A percentile compares a stretch with the other conserved stretches of the same genome.
These are phyloP conservation scores for Penicillium cinerascens DNA, from an alignment of 495 filamentous ascomycete species.

Conservation along the genomic window DNA sequence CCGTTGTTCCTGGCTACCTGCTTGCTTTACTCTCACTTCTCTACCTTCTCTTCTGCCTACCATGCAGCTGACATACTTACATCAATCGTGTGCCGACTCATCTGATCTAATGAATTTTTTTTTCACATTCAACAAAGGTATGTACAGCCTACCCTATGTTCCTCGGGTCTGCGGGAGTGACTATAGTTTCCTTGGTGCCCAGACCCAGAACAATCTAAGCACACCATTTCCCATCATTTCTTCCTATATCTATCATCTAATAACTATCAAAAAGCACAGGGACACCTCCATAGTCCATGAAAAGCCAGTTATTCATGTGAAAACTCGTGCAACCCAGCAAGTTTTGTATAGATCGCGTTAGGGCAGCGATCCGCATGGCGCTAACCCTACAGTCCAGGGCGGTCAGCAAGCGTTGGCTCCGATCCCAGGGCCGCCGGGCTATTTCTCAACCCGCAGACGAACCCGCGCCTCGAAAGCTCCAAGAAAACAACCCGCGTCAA, in stretches of 20 bases:
- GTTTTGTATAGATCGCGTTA: slow-evolving; percentile 8
- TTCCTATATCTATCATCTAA: neutral
- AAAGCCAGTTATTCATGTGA: neutral
- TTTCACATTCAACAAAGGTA: neutral
- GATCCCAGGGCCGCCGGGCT: slow-evolving; percentile 8
- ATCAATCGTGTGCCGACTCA: neutral
- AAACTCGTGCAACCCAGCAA: neutral
- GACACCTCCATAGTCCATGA: no score
- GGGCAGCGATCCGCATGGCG: slow-evolving; percentile 16
- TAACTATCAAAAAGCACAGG: no score
- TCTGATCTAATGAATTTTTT: neutral
- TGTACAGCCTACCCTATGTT: neutral
- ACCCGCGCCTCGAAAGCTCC: slow-evolving; percentile 14
- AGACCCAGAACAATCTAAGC: neutral
- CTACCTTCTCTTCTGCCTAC: neutral
- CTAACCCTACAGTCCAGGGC: slow-evolving; percentile 22
- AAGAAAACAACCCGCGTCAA: slow-evolving; percentile 12
- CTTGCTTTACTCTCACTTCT: neutral
- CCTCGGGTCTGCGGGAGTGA: no score
- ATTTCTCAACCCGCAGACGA: slow-evolving; percentile 16
- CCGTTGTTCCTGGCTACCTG: neutral
- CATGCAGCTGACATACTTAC: neutral
- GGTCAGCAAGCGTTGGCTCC: slow-evolving; percentile 20
- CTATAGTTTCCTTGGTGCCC: no score
- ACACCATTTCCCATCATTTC: neutral